Percentiles rank a stretch among this genome's conserved stretches.
Conservation (phyloP, 164 flowering plant genomes). For the Vitis vinifera region DNA sequence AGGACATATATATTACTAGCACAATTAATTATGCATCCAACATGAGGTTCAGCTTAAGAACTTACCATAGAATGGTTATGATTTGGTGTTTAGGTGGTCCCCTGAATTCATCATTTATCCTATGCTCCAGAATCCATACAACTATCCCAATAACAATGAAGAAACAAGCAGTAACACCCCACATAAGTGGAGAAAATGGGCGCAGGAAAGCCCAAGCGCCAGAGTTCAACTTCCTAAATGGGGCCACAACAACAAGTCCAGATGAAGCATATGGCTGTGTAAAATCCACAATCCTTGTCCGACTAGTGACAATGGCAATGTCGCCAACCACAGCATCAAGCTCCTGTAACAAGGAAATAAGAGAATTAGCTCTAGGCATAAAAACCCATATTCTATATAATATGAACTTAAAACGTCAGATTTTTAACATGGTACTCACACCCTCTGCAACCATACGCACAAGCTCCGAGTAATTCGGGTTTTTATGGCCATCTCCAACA, state of each 20-base stretch:
- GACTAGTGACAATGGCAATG: constrained; percentile 58
- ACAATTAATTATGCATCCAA: background rate
- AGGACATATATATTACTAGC: no score
- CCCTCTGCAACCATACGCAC: constrained; percentile 50
- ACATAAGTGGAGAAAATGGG: constrained; percentile 53
- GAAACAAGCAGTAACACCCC: constrained; percentile 49
- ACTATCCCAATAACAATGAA: constrained; percentile 55
- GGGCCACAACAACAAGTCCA: constrained; percentile 72
- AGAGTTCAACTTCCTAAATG: constrained; percentile 44
- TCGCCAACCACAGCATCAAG: constrained; percentile 75
- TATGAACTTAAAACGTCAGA: background rate
- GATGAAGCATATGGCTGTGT: constrained; percentile 67
- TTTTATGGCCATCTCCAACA: constrained; percentile 64
- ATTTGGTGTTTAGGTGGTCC: constrained; percentile 63
- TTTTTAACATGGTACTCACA: constrained; percentile 49
- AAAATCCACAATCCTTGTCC: constrained; percentile 66
- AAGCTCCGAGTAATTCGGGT: constrained; percentile 75
- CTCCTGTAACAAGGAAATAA: constrained; percentile 28
- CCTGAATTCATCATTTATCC: constrained; percentile 66
- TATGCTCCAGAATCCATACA: constrained; percentile 73
- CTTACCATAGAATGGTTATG: constrained; percentile 62
- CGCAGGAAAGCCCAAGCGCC: constrained; percentile 65
- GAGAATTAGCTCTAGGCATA: constrained; percentile 3
- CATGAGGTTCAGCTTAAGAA: background rate
- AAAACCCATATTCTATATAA: background rate